phyloP scores from a whole-genome alignment of 179 eudicot species.

The Spinacia oleracea region DNA sequence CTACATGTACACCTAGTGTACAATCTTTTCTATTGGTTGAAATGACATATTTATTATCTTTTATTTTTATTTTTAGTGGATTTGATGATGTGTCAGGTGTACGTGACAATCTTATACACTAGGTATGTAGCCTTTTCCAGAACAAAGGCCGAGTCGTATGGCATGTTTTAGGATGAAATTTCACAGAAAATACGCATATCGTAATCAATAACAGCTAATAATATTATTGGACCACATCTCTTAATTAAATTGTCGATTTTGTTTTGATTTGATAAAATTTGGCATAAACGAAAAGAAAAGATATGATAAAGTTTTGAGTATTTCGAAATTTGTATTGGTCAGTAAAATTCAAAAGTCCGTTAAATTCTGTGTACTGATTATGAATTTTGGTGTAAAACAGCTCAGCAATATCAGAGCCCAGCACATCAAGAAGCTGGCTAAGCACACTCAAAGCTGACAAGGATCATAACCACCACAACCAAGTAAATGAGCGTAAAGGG shows the following conservation, averaged over 20 bases:
- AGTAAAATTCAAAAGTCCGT: slow-evolving; percentile 6
- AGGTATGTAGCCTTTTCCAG: too few species aligned
- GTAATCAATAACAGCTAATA: slow-evolving; percentile 16
- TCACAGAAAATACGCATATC: background rate
- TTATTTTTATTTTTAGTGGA: too few species aligned
- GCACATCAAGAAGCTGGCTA: slow-evolving; percentile 62
- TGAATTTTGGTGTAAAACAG: slow-evolving; percentile 41
- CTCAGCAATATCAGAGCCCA: slow-evolving; percentile 56
- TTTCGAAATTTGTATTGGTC: slow-evolving; percentile 7
- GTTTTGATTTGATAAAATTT: too few species aligned
- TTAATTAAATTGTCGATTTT: slow-evolving; percentile 5
- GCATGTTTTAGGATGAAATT: background rate
- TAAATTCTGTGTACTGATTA: slow-evolving; percentile 16
- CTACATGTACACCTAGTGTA: too few species aligned
- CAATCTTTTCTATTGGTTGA: too few species aligned
- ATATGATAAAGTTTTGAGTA: background rate
- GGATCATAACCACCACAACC: slow-evolving; percentile 18
- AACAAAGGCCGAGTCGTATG: background rate
- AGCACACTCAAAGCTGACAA: slow-evolving; percentile 35
- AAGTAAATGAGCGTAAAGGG: slow-evolving; percentile 69
- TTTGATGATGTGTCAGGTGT: too few species aligned
- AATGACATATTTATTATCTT: too few species aligned
- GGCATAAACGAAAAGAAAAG: too few species aligned
- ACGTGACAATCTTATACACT: too few species aligned
- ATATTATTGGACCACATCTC: slow-evolving; percentile 21